Evolutionary conservation across 805 yeast genomes (phyloP).

Genomic region (Osmozyma mogii): DNA sequence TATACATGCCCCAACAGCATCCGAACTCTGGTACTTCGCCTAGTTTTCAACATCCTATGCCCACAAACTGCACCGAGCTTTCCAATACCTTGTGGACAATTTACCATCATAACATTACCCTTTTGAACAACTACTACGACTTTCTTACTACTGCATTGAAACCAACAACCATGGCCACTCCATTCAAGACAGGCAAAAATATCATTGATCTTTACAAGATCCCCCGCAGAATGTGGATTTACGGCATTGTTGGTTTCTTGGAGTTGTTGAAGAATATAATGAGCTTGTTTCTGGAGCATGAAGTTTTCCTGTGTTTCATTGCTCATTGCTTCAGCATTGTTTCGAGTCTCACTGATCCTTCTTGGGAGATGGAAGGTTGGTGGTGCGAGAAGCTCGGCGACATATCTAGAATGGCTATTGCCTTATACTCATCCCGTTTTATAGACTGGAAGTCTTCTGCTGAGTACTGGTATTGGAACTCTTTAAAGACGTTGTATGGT

Average conservation of each 20-base stretch:
- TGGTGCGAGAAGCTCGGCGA: slow-evolving; percentile 89
- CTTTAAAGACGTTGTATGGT: slow-evolving; percentile 68
- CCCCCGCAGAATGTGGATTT: slow-evolving; percentile 77
- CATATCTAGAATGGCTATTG: slow-evolving; percentile 80
- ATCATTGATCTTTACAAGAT: slow-evolving; percentile 71
- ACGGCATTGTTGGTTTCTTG: slow-evolving; percentile 73
- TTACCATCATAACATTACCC: slow-evolving; percentile 57
- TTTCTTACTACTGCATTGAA: slow-evolving; percentile 63
- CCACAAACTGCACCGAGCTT: slow-evolving; percentile 39
- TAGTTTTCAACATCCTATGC: slow-evolving; percentile 8
- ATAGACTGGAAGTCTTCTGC: slow-evolving; percentile 84
- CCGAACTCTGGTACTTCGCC: slow-evolving; percentile 8
- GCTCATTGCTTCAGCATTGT: slow-evolving; percentile 62
- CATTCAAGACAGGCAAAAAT: slow-evolving; percentile 67
- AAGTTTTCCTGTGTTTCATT: slow-evolving; percentile 68
- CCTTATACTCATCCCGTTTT: slow-evolving; percentile 67
- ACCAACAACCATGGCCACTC: slow-evolving; percentile 42
- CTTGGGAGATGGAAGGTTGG: slow-evolving; percentile 54
- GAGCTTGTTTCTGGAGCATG: slow-evolving; percentile 68
- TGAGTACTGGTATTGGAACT: slow-evolving; percentile 73
- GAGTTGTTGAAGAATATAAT: slow-evolving; percentile 71
- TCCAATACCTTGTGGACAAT: slow-evolving; percentile 62
- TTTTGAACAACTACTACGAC: slow-evolving; percentile 65
- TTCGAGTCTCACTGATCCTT: slow-evolving; percentile 45
- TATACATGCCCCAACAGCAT: slow-evolving; percentile 11